Evolutionary conservation across 345 rosid genomes (phyloP), one percentile per base, ranked within the genome.

Genomic region (Eutrema japonicum): DNA sequence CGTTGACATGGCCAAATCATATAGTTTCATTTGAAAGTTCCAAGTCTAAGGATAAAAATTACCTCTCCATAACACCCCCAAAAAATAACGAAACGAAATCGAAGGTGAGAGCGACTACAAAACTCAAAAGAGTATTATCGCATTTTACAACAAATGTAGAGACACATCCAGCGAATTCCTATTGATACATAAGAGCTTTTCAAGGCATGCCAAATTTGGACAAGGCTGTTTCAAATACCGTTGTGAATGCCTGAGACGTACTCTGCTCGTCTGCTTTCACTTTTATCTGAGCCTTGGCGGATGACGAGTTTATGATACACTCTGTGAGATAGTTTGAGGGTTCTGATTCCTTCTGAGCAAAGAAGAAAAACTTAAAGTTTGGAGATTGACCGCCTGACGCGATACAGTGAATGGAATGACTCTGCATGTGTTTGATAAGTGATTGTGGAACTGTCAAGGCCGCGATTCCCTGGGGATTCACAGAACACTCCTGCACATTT

Each of bases 341-440:
- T 46, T 85, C 95, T 74, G 88, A 91, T 1, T 83, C 90, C 82
- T 92, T 95, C 52, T 95, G 93, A 18, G 96, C 93, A 50, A 88
- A 87, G 88, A 95, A 92, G 89, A 95, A 95, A 70, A 95, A 95
- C 82, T 91, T 95, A 71, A 88, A 88, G 85, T 85, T 88, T 10
- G 96, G 92, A 9, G 92, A 81, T 77, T 91, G 96, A 38, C 97
- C 99, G 0, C 99, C 99, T 0, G 97, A 92, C 58, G 96, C 99
- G 35, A 92, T 95, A 81, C 97, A 95, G 48, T 89, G 96, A 73
- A 92, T 82, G 51, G 92, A 92, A 71, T 88, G 82, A 75, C 81
- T 83, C 77, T 88, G 97, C 99, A 92, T 87, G 83, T 92, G 96
- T 74, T 76, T 81, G 66, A 90, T 79, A 51, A 95, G 90, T 63